Evolutionary conservation across 805 yeast genomes (phyloP).

Genomic region (Candida coleopterorum): DNA sequence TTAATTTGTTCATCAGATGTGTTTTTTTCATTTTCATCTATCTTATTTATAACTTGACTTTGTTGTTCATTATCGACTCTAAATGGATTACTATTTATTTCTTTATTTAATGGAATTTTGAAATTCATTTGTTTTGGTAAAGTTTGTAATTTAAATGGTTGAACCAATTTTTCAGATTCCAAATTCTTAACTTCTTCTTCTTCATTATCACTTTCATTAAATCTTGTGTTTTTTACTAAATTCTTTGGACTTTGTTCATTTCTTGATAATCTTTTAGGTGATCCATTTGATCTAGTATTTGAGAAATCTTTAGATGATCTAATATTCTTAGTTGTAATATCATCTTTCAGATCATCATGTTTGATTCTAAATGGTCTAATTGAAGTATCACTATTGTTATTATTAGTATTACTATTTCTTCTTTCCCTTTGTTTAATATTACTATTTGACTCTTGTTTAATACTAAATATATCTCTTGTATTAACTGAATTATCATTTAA

Average conservation of each 20-base stretch:
- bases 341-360: conserved; percentile 25
- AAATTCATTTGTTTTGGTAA: not conserved
- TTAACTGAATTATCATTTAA: conserved; percentile 20
- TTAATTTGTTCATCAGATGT: conserved; percentile 4
- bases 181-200: not conserved
- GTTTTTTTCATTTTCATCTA: no score
- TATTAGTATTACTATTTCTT: conserved; percentile 15
- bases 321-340: not conserved
- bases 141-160: no score
- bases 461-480: conserved; percentile 1
- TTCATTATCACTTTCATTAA: no score
- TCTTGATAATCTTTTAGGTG: no score
- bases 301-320: not conserved
- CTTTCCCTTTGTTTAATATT: not conserved
- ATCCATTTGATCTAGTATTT: no score
- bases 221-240: not conserved
- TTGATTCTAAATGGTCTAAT: conserved; percentile 70
- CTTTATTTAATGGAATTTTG: not conserved
- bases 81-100: no score
- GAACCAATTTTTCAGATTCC: no score
- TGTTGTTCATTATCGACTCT: no score
- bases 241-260: not conserved
- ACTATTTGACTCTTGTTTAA: not conserved
- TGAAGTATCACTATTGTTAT: conserved; percentile 34
- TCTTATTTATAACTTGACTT: no score